Percentiles rank a stretch among this genome's conserved stretches.
phyloP scores from a whole-genome alignment of 2,329 filamentous ascomycete species.

The Bipolaris cookei region DNA sequence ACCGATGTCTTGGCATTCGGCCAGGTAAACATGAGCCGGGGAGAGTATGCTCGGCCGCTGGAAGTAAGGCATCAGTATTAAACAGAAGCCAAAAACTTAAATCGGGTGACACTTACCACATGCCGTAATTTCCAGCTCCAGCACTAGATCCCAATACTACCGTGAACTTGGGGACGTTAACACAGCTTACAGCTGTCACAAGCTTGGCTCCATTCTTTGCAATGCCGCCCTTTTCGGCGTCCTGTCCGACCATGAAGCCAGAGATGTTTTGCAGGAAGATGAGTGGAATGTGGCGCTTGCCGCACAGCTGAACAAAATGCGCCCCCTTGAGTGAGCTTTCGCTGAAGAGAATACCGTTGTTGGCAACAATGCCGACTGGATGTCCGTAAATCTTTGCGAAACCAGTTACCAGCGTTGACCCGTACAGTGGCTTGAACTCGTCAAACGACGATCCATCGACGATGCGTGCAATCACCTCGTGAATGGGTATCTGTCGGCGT shows the following conservation, averaged over 20 bases:
- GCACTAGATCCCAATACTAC: conserved; percentile 94
- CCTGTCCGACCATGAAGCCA: conserved; percentile 96
- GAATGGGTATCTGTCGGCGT: conserved; percentile 81
- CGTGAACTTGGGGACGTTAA: conserved; percentile 94
- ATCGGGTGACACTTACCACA: conserved; percentile 68
- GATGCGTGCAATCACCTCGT: conserved; percentile 90
- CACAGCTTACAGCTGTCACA: conserved; percentile 92
- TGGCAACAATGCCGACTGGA: conserved; percentile 89
- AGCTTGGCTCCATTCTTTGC: conserved; percentile 98
- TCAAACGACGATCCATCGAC: conserved; percentile 89
- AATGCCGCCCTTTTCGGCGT: conserved; percentile 92
- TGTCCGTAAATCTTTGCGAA: conserved; percentile 91
- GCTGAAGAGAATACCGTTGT: conserved; percentile 94
- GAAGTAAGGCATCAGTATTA: not conserved
- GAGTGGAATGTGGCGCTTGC: conserved; percentile 85
- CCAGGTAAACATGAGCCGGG: conserved; percentile 94
- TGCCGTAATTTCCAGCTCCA: conserved; percentile 96
- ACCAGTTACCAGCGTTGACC: conserved; percentile 83
- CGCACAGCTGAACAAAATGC: conserved; percentile 95
- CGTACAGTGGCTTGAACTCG: conserved; percentile 94
- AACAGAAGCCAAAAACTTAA: not conserved
- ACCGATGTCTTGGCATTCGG: conserved; percentile 95
- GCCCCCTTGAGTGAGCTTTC: conserved; percentile 89
- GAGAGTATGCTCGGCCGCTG: conserved; percentile 87
- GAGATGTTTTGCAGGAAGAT: conserved; percentile 96